phyloP scores from a whole-genome alignment of 2,329 filamentous ascomycete species.

The Juglanconis juglandina region DNA sequence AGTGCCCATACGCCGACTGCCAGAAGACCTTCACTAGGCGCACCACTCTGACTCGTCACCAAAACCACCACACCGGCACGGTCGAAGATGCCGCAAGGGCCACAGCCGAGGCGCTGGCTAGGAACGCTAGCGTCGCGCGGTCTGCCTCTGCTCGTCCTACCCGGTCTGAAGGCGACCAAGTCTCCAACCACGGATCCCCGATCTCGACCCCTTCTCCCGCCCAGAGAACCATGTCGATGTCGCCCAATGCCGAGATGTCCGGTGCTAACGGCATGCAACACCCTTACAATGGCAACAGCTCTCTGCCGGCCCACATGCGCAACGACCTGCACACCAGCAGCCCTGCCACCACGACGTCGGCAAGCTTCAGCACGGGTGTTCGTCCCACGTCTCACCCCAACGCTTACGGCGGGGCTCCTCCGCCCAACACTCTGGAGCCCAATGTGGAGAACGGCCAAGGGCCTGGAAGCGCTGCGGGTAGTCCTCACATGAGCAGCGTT shows the following conservation, averaged over 20 bases:
- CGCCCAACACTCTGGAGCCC: conserved; percentile 71
- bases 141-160: conserved; percentile 42
- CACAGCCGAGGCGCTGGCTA: conserved; percentile 78
- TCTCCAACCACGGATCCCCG: conserved; percentile 70
- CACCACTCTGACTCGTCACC: conserved; percentile 90
- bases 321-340: conserved; percentile 69
- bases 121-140: conserved; percentile 31
- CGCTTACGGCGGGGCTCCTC: conserved; percentile 68
- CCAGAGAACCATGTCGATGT: conserved; percentile 76
- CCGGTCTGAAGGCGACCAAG: conserved; percentile 68
- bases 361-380: conserved; percentile 54
- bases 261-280: conserved; percentile 67
- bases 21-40: conserved; percentile 97
- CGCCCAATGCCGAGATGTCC: conserved; percentile 72
- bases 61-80: conserved; percentile 92
- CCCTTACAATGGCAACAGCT: conserved; percentile 72
- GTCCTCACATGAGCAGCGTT: conserved; percentile 77
- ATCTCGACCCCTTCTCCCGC: conserved; percentile 78
- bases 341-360: conserved; percentile 64
- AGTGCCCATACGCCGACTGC: conserved; percentile 94
- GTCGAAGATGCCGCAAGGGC: conserved; percentile 90
- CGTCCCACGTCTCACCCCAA: conserved; percentile 82
- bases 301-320: conserved; percentile 79
- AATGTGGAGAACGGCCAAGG: conserved; percentile 74
- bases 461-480: conserved; percentile 68